Evolutionary conservation across 805 yeast species (phyloP).

Genomic region (Hanseniaspora singularis): DNA sequence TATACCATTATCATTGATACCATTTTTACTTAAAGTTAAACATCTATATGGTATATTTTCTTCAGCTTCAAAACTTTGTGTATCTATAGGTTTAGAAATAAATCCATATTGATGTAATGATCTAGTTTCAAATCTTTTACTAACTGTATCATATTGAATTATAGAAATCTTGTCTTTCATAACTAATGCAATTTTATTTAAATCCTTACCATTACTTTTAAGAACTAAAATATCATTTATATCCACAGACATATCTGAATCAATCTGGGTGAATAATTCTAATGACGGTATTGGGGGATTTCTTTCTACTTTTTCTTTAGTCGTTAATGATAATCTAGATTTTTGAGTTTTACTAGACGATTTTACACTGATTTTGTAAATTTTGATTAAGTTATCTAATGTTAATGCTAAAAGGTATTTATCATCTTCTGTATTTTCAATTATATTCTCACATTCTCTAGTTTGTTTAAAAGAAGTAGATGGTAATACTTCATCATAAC

Average conservation of each 20-base stretch:
- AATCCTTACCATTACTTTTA: neutral
- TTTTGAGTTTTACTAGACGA: conserved; percentile 6
- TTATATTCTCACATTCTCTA: conserved; percentile 6
- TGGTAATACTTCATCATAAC: conserved; percentile 13
- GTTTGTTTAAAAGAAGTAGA: conserved; percentile 9
- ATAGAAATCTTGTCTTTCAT: conserved; percentile 59
- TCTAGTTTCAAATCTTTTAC: conserved; percentile 49
- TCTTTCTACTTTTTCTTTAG: conserved; percentile 17
- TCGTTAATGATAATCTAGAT: neutral
- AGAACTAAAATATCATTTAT: conserved; percentile 10
- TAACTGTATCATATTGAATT: conserved; percentile 51
- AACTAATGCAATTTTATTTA: conserved; percentile 11
- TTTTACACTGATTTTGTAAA: conserved; percentile 2
- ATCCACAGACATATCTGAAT: conserved; percentile 18
- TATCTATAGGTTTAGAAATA: conserved; percentile 41
- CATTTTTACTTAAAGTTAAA: conserved; percentile 30
- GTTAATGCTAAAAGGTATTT: conserved; percentile 6
- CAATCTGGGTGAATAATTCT: conserved; percentile 47
- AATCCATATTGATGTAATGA: conserved; percentile 77
- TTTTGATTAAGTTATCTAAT: conserved; percentile 2
- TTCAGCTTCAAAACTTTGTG: conserved; percentile 32
- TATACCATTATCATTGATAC: conserved; percentile 51
- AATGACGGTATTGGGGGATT: conserved; percentile 26
- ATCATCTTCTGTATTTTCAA: neutral
- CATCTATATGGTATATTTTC: conserved; percentile 19